phyloP scores from a whole-genome alignment of 148 eudicot species.

The Mesembryanthemum crystallinum region DNA sequence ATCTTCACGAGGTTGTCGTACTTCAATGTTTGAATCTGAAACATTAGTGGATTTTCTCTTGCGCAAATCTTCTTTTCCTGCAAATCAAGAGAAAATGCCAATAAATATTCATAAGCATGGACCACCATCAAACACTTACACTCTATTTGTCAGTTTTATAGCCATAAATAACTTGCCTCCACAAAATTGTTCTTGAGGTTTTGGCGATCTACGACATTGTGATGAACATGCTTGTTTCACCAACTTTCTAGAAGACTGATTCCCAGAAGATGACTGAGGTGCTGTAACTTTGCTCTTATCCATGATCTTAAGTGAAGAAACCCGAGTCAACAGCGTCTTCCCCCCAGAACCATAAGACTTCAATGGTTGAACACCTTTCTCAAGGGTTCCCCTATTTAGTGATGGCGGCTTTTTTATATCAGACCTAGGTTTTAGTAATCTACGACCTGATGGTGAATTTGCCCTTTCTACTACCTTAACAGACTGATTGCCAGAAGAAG shows the following conservation, averaged over 20 bases:
- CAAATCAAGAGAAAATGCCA: neutral
- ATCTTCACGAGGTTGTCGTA: slow-evolving; percentile 2
- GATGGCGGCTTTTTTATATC: neutral
- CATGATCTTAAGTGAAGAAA: slow-evolving; percentile 11
- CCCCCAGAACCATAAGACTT: slow-evolving; percentile 5
- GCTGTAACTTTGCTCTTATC: slow-evolving; percentile 11
- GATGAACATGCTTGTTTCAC: neutral
- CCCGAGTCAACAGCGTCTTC: neutral
- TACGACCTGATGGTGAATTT: slow-evolving; percentile 16
- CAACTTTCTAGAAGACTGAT: neutral
- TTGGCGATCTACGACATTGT: slow-evolving; percentile 3
- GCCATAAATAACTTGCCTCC: slow-evolving; percentile 31
- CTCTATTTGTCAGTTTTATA: slow-evolving; percentile 16
- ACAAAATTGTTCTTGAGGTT: slow-evolving; percentile 9
- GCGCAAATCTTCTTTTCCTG: slow-evolving; percentile 36
- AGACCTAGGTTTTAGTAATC: slow-evolving; percentile 18
- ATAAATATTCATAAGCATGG: neutral
- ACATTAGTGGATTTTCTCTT: slow-evolving; percentile 19
- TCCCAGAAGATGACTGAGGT: slow-evolving; percentile 6
- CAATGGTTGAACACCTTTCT: slow-evolving; percentile 4
- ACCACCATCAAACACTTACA: neutral
- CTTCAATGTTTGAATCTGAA: slow-evolving; percentile 25
- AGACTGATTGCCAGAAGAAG: slow-evolving; percentile 23
- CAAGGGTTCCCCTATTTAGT: slow-evolving; percentile 30
- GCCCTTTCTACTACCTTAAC: slow-evolving; percentile 10